Evolutionary conservation across 306 rosid species (phyloP), one percentile per base, ranked within the genome.

Genomic region (Albizia julibrissin): DNA sequence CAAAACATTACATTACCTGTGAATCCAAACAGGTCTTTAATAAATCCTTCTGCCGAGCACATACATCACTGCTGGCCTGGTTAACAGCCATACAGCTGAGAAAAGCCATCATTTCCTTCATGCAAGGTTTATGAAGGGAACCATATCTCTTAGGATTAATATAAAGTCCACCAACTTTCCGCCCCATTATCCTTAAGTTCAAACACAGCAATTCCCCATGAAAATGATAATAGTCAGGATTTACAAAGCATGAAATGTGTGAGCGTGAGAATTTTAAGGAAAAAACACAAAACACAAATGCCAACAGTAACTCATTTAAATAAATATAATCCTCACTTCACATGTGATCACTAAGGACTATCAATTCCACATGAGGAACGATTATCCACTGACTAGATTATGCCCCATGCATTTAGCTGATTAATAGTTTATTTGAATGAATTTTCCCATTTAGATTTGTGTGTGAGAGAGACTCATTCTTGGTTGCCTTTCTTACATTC

Each of bases 81-180:
- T 76, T 86, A 13, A 84, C 79, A 66, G 94, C 80, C 90, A 95
- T 69, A 83, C 99, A 93, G 69, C 52, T 95, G 89, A 95, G 95
- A 80, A 95, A 91, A 74, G 87, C 8, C 46, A 81, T 33, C 99
- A 91, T 93, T 80, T 95, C 99, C 91, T 88, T 88, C 97, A 91
- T 95, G 90, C 98, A 95, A 71, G 98, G 98, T 84, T 95, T 95
- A 74, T 86, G 86, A 78, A 95, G 89, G 12, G 87, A 34, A 27
- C 93, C 87, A 80, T 93, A 95, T 83, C 80, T 95, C 91, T 91
- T 93, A 19, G 97, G 85, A 73, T 95, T 93, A 47, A 95, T 89
- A 80, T 72, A 88, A 76, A 91, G 89, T 1, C 87, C 69, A 64
- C 93, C 92, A 78, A 83, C 90, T 88, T 95, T 95, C 66, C 97